Conservation (phyloP, 345 rosid species). For the Euphorbia lathyris region DNA sequence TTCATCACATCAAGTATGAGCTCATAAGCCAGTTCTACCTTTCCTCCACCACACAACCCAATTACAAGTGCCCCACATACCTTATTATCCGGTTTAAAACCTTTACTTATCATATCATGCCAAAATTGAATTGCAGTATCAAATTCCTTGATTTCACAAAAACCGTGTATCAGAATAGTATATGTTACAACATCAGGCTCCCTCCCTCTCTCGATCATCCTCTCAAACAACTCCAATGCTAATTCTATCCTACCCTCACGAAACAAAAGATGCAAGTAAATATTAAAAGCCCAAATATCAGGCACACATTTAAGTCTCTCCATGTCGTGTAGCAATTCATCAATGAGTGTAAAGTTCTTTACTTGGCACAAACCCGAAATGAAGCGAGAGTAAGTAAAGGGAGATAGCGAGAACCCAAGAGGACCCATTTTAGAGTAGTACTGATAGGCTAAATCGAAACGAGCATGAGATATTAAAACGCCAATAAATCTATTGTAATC, state of each 20-base stretch:
- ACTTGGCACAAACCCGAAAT: slow-evolving; percentile 75
- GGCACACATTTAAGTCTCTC: slow-evolving; percentile 57
- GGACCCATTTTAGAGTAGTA: slow-evolving; percentile 56
- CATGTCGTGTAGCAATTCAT: slow-evolving; percentile 63
- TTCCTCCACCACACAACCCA: slow-evolving; percentile 66
- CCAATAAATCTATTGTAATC: slow-evolving; percentile 91
- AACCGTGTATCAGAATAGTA: slow-evolving; percentile 67
- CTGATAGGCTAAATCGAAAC: slow-evolving; percentile 68
- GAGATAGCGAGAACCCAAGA: slow-evolving; percentile 68
- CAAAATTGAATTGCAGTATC: slow-evolving; percentile 57
- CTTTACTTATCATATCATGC: slow-evolving; percentile 61
- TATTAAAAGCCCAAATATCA: slow-evolving; percentile 80
- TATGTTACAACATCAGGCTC: slow-evolving; percentile 82
- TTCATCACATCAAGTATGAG: slow-evolving; percentile 63
- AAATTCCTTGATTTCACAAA: slow-evolving; percentile 53
- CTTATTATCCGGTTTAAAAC: slow-evolving; percentile 56
- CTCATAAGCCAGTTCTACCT: slow-evolving; percentile 88
- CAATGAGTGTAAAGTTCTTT: slow-evolving; percentile 52
- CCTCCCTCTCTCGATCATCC: slow-evolving; percentile 58
- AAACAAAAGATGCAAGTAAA: slow-evolving; percentile 70
- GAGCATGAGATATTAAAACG: slow-evolving; percentile 52
- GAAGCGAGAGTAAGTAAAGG: slow-evolving; percentile 90
- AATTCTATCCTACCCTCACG: slow-evolving; percentile 41
- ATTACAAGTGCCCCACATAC: slow-evolving; percentile 62
- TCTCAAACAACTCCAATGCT: slow-evolving; percentile 60